Evolutionary conservation across 2,329 filamentous ascomycete species (phyloP).

Genomic region (Trichophyton mentagrophytes): DNA sequence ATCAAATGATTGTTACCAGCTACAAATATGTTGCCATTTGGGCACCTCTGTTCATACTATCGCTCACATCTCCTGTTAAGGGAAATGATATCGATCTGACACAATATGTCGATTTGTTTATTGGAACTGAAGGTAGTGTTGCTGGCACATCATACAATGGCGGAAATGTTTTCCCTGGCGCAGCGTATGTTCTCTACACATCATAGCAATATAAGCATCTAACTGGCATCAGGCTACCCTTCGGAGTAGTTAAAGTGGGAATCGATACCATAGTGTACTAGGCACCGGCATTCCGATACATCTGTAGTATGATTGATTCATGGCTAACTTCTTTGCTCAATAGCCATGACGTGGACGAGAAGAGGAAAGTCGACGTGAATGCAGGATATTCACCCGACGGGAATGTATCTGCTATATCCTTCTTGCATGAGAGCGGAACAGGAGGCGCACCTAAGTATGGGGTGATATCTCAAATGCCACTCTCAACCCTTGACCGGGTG

Average conservation of each 20-base stretch:
- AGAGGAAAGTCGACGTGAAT: slow-evolving; percentile 23
- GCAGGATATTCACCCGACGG: slow-evolving; percentile 37
- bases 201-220: neutral
- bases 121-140: slow-evolving; percentile 36
- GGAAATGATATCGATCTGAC: slow-evolving; percentile 17
- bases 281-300: slow-evolving; percentile 18
- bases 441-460: slow-evolving; percentile 34
- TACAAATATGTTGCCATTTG: neutral
- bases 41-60: neutral
- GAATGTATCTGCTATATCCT: slow-evolving; percentile 38
- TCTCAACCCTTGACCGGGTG: slow-evolving; percentile 28
- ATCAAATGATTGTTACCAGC: neutral
- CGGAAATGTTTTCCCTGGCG: slow-evolving; percentile 34
- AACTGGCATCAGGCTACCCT: slow-evolving; percentile 18
- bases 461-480: slow-evolving; percentile 23
- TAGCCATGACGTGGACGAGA: neutral
- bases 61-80: neutral
- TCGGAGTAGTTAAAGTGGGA: slow-evolving; percentile 34
- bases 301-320: neutral
- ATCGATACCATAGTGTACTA: slow-evolving; percentile 28
- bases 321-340: neutral
- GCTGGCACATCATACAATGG: slow-evolving; percentile 29
- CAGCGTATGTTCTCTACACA: slow-evolving; percentile 19
- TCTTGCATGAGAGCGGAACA: slow-evolving; percentile 40
- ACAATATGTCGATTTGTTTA: slow-evolving; percentile 35